A percentile compares a stretch with the other conserved stretches of the same genome.
Evolutionary conservation across 768 basidiomycete genomes (phyloP).

Genomic region (Coprinopsis marcescibilis): DNA sequence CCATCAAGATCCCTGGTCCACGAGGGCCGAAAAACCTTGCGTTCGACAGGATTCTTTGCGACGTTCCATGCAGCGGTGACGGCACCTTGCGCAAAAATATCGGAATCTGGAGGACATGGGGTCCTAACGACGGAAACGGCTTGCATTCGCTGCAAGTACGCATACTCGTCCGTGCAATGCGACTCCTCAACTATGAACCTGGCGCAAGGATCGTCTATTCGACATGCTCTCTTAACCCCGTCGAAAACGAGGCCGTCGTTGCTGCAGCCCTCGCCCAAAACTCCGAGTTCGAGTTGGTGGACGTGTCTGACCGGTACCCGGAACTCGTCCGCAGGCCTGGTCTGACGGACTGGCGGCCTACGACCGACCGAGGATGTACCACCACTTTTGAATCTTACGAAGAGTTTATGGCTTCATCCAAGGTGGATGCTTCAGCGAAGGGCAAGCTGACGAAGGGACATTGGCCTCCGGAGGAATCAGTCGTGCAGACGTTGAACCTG

Average conservation of each 20-base stretch:
- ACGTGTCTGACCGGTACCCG: conserved; percentile 68
- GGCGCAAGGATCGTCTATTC: conserved; percentile 90
- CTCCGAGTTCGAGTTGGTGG: conserved; percentile 73
- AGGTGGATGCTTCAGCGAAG: conserved; percentile 44
- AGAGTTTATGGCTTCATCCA: conserved; percentile 43
- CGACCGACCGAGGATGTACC: conserved; percentile 47
- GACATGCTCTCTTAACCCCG: conserved; percentile 94
- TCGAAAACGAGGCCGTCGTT: conserved; percentile 96
- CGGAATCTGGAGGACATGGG: conserved; percentile 93
- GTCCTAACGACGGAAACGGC: conserved; percentile 82
- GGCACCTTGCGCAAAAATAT: conserved; percentile 94
- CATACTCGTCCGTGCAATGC: conserved; percentile 90
- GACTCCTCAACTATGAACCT: conserved; percentile 62
- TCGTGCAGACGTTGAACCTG: conserved; percentile 52
- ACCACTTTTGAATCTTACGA: conserved; percentile 55
- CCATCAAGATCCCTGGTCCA: conserved; percentile 46
- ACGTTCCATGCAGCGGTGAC: conserved; percentile 97
- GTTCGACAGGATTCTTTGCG: conserved; percentile 93
- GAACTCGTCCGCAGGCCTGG: conserved; percentile 74
- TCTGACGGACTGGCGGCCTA: conserved; percentile 71
- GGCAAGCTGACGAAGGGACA: conserved; percentile 65
- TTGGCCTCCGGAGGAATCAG: conserved; percentile 79
- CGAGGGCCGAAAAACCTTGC: conserved; percentile 44
- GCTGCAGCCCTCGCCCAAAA: conserved; percentile 72
- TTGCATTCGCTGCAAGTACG: conserved; percentile 89